phyloP scores from a whole-genome alignment of 306 rosid species.

The Cyamopsis tetragonoloba region DNA sequence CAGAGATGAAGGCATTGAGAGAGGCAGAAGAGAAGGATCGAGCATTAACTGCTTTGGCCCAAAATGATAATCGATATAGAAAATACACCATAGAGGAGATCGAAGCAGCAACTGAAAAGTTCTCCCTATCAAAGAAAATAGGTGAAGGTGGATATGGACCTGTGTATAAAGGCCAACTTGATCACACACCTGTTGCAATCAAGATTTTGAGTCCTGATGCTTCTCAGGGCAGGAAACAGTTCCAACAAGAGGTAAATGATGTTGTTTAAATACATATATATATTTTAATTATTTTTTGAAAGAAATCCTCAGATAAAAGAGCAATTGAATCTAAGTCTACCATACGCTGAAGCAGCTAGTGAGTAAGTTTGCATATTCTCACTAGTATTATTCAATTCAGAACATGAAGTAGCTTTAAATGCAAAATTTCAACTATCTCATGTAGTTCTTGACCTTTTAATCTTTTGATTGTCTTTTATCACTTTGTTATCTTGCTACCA shows the following conservation, averaged over 20 bases:
- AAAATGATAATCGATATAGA: constrained; percentile 60
- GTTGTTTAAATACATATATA: neutral
- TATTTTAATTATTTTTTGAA: neutral
- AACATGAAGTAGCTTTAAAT: neutral
- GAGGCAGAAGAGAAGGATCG: constrained; percentile 76
- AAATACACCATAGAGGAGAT: constrained; percentile 79
- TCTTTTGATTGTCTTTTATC: neutral
- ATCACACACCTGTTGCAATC: constrained; percentile 90
- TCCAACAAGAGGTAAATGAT: constrained; percentile 77
- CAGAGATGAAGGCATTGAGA: constrained; percentile 66
- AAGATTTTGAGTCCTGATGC: constrained; percentile 88
- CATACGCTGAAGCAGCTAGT: neutral
- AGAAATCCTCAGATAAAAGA: neutral
- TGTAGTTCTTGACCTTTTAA: neutral
- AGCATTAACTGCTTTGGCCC: constrained; percentile 46
- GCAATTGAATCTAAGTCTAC: neutral
- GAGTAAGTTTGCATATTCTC: neutral
- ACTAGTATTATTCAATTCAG: neutral
- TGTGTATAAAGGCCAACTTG: constrained; percentile 76
- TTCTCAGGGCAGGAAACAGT: constrained; percentile 87
- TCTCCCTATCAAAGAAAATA: constrained; percentile 48
- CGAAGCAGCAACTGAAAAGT: constrained; percentile 63
- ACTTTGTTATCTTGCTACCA: neutral
- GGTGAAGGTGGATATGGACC: constrained; percentile 99
- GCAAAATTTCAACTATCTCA: neutral